Conservation (phyloP, 139 green algal genomes). For the Coccomyxa sp. region DNA sequence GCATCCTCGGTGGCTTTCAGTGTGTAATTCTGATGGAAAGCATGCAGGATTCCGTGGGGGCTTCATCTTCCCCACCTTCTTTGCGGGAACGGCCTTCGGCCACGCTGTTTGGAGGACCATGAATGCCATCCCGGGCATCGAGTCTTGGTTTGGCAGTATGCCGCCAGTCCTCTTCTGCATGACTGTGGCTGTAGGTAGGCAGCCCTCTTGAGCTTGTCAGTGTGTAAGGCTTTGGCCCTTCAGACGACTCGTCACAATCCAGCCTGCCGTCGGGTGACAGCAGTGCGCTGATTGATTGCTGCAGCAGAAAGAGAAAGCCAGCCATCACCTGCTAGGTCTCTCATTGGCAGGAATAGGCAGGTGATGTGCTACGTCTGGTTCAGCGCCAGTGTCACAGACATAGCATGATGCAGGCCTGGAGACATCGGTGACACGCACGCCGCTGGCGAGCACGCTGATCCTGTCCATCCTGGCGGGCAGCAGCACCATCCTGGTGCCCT, state of each 20-base stretch:
- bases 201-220: no score
- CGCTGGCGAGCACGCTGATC: slow-evolving; percentile 37
- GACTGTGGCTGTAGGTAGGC: slow-evolving; percentile 26
- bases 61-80: slow-evolving; percentile 50
- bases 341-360: not conserved
- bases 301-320: not conserved
- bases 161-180: slow-evolving; percentile 33
- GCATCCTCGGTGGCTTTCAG: not conserved
- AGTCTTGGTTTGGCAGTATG: slow-evolving; percentile 17
- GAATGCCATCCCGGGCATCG: slow-evolving; percentile 14
- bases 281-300: no score
- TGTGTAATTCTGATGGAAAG: not conserved
- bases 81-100: slow-evolving; percentile 29
- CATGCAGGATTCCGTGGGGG: slow-evolving; percentile 33
- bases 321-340: not conserved
- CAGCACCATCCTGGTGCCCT: slow-evolving; percentile 23
- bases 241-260: not conserved
- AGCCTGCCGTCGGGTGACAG: no score
- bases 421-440: slow-evolving; percentile 39
- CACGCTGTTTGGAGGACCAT: slow-evolving; percentile 2
- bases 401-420: slow-evolving; percentile 27
- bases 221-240: no score
- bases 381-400: not conserved
- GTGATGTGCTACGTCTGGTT: not conserved
- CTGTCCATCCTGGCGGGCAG: slow-evolving; percentile 32